A percentile compares a stretch with the other conserved stretches of the same genome.
phyloP scores from a whole-genome alignment of 169 alveolate species.

The Plasmodium coatneyi region DNA sequence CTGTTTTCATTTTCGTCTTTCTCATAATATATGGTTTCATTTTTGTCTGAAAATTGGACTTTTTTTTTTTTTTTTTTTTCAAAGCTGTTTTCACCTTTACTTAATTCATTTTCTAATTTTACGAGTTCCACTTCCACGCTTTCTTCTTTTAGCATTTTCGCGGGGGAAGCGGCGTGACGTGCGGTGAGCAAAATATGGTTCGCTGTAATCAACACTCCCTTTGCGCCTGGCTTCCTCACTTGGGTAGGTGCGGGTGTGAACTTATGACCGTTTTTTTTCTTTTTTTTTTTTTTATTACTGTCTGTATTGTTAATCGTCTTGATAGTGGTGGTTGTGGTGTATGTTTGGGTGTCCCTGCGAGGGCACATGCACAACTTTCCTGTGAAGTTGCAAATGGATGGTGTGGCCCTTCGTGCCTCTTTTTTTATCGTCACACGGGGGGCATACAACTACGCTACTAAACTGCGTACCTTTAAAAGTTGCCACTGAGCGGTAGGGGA shows the following conservation, averaged over 20 bases:
- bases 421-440: not conserved
- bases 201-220: not conserved
- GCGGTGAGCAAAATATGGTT: not conserved
- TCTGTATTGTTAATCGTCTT: not conserved
- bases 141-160: constrained; percentile 68
- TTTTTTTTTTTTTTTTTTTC: constrained; percentile 55
- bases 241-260: not conserved
- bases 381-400: not conserved
- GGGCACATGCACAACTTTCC: not conserved
- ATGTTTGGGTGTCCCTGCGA: not conserved
- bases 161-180: not conserved
- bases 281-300: not conserved
- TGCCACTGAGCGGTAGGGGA: not conserved
- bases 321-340: not conserved
- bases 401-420: not conserved
- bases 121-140: constrained; percentile 21
- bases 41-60: constrained; percentile 71
- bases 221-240: not conserved
- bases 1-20: constrained; percentile 73
- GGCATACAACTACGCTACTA: not conserved
- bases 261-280: not conserved
- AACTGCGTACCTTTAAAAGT: not conserved
- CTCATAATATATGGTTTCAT: constrained; percentile 74
- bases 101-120: constrained; percentile 34
- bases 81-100: not conserved